These are phyloP conservation scores for Torrubiellomyces zombiae DNA, from an alignment of 2,329 filamentous ascomycete genomes.

Conservation along the genomic window DNA sequence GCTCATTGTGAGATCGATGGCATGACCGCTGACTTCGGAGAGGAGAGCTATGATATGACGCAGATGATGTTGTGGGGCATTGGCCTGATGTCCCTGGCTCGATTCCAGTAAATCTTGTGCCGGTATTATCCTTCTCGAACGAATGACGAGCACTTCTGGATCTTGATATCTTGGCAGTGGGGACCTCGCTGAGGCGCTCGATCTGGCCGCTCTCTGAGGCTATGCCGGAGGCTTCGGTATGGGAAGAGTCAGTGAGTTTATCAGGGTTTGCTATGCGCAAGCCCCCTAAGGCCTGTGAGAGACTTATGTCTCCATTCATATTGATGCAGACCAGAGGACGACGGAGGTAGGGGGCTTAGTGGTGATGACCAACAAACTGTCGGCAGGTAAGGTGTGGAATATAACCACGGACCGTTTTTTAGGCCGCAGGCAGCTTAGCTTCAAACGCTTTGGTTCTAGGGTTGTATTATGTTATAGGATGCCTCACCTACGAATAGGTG, in stretches of 20 bases:
- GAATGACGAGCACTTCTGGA: background rate
- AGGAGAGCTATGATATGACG: conserved; percentile 1
- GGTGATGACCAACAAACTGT: no score
- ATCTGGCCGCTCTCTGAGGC: background rate
- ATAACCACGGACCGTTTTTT: no score
- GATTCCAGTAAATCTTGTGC: no score
- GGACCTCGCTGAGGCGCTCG: background rate
- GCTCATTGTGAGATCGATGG: conserved; percentile 3
- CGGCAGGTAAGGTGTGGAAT: no score
- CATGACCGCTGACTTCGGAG: conserved; percentile 5
- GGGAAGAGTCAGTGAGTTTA: conserved; percentile 24
- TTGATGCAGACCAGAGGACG: conserved; percentile 15
- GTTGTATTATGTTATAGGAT: no score
- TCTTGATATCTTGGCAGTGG: background rate
- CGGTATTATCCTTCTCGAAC: background rate
- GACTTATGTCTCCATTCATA: conserved; percentile 87
- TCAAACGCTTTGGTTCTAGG: no score
- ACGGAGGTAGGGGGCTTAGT: conserved; percentile 10
- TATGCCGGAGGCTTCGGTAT: conserved; percentile 9
- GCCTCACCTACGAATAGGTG: no score
- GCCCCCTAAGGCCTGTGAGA: conserved; percentile 83
- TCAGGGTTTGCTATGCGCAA: conserved; percentile 95
- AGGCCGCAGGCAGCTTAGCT: no score
- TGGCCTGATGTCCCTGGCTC: no score
- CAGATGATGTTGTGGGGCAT: no score